A percentile compares a stretch with the other conserved stretches of the same genome.
Evolutionary conservation across 2,329 filamentous ascomycete genomes (phyloP).

Genomic region (Neocatenulostroma microsporum): DNA sequence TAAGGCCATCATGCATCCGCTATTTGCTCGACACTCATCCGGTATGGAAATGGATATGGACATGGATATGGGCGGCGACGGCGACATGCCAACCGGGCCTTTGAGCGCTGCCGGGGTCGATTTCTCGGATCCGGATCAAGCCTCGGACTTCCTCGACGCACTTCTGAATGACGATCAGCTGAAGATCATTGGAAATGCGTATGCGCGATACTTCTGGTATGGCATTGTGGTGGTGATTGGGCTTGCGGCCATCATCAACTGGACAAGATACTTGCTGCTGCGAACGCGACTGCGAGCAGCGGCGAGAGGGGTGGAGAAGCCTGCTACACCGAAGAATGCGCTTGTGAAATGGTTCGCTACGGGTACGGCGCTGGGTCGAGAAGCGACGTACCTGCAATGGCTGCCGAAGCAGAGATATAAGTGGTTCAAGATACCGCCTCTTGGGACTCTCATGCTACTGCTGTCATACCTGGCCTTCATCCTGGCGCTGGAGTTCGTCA

Average conservation of each 20-base stretch:
- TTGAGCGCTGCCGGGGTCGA: constrained; percentile 31
- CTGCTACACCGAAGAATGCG: constrained; percentile 26
- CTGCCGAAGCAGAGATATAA: constrained; percentile 13
- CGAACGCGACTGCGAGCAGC: constrained; percentile 30
- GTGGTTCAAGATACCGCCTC: constrained; percentile 20
- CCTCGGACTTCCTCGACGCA: constrained; percentile 28
- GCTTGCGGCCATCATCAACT: constrained; percentile 27
- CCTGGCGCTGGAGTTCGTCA: constrained; percentile 22
- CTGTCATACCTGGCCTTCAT: constrained; percentile 20
- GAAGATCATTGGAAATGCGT: constrained; percentile 29
- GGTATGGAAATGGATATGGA: too few relatives aligned
- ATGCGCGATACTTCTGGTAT: constrained; percentile 35
- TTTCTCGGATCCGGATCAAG: constrained; percentile 32
- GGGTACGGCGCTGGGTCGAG: constrained; percentile 28
- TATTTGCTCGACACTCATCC: too few relatives aligned
- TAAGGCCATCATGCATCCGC: too few relatives aligned
- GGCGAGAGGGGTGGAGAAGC: constrained; percentile 24
- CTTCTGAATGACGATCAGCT: constrained; percentile 32
- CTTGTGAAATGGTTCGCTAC: constrained; percentile 22
- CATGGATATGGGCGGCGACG: constrained; percentile 18
- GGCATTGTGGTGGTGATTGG: constrained; percentile 30
- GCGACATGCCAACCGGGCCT: constrained; percentile 13
- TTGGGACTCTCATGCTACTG: constrained; percentile 20
- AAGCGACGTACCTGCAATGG: constrained; percentile 29
- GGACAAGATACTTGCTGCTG: constrained; percentile 20